Percentiles rank a stretch among this genome's conserved stretches.
phyloP scores from a whole-genome alignment of 1,139 yeast genomes.

The Taphrina flavorubra region DNA sequence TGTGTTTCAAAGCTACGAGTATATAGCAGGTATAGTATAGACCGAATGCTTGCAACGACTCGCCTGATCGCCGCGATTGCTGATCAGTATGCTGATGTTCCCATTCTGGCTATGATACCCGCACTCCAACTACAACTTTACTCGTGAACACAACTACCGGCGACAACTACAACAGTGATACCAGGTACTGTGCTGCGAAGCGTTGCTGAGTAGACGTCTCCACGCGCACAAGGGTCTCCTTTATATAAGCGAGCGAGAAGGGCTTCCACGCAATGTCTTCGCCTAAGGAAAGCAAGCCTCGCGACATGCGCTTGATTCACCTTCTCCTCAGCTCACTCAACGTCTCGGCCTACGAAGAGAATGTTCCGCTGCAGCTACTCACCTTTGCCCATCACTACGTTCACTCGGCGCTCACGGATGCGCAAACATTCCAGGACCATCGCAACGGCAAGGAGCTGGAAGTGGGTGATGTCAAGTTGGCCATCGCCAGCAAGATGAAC shows the following conservation, averaged over 20 bases:
- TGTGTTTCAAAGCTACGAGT: too few relatives aligned
- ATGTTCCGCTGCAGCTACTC: constrained; percentile 92
- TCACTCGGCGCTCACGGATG: constrained; percentile 23
- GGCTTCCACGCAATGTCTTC: constrained; percentile 11
- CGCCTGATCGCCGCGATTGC: neutral
- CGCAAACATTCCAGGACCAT: constrained; percentile 26
- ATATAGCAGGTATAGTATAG: too few relatives aligned
- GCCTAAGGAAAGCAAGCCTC: constrained; percentile 56
- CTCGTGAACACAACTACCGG: neutral
- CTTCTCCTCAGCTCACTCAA: constrained; percentile 92
- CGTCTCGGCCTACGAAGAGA: constrained; percentile 88
- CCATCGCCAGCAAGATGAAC: constrained; percentile 90
- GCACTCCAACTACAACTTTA: neutral
- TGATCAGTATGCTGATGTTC: neutral
- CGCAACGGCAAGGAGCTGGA: neutral
- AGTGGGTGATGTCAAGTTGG: constrained; percentile 87
- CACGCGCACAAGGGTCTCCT: too few relatives aligned
- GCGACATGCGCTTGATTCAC: constrained; percentile 90
- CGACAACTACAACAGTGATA: neutral
- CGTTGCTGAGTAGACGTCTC: too few relatives aligned
- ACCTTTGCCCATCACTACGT: constrained; percentile 75
- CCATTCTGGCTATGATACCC: neutral
- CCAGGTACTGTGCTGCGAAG: too few relatives aligned
- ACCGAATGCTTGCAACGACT: too few relatives aligned
- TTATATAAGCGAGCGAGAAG: neutral